Conservation (phyloP, 2,329 filamentous ascomycete species). For the Ceratocystis diversiconidia region DNA sequence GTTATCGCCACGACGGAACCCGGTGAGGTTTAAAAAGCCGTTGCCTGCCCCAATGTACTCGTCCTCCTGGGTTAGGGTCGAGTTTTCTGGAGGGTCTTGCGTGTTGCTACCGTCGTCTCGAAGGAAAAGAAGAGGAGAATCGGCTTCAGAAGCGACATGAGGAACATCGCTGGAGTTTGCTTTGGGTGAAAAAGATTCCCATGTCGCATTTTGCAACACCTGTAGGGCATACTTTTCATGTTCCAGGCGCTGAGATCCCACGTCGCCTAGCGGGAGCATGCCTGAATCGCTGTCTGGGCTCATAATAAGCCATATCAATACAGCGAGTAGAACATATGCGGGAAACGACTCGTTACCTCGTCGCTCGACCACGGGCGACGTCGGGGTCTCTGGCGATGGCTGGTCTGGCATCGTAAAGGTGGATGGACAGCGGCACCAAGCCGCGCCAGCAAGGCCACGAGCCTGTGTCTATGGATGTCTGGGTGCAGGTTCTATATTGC, state of each 20-base stretch:
- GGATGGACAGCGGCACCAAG: slow-evolving; percentile 6
- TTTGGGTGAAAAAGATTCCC: slow-evolving; percentile 45
- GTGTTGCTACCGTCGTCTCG: not conserved
- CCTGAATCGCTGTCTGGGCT: slow-evolving; percentile 23
- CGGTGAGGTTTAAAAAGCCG: slow-evolving; percentile 56
- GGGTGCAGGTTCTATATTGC: not conserved
- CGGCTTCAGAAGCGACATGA: not conserved
- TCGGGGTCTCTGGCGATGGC: not conserved
- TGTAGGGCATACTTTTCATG: slow-evolving; percentile 38
- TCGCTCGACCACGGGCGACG: not conserved
- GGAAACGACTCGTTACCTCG: slow-evolving; percentile 13
- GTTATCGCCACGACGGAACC: slow-evolving; percentile 57
- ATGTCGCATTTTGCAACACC: slow-evolving; percentile 41
- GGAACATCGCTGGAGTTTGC: slow-evolving; percentile 1
- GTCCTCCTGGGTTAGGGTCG: slow-evolving; percentile 12
- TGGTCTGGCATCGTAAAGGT: slow-evolving; percentile 4
- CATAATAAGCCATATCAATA: slow-evolving; percentile 16
- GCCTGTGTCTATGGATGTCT: not conserved
- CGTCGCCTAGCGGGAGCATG: slow-evolving; percentile 23
- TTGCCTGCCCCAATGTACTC: slow-evolving; percentile 15
- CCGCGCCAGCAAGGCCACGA: slow-evolving; percentile 1
- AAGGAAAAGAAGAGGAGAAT: slow-evolving; percentile 21
- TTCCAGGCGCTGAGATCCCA: slow-evolving; percentile 28
- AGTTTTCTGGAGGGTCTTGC: slow-evolving; percentile 7
- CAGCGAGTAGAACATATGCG: slow-evolving; percentile 10